Evolutionary conservation across 1,284 basidiomycete genomes (phyloP), one percentile per base, ranked within the genome.

Genomic region (Cryptococcus amylolentus): DNA sequence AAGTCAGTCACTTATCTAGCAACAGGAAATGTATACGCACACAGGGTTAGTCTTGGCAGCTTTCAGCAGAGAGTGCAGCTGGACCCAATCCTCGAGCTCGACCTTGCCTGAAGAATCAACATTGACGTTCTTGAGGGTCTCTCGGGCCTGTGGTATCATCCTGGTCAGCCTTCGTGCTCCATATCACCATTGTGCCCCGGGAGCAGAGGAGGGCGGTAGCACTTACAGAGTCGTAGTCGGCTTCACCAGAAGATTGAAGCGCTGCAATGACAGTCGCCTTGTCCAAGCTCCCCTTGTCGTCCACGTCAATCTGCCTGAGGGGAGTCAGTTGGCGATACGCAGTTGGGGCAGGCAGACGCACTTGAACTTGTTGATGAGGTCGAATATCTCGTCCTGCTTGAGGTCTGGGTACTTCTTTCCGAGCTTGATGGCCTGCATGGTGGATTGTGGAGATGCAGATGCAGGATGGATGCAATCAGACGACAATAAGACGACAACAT

Each of bases 51-150:
- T 60, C 66, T 76, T 75, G 20, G 64, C 62, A 10, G 63, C 58
- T 44, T 65, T 64, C 44, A 76, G 52, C 6, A 76, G 58, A 8
- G 72, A 73, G 58, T 76, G 72, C 20, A 76, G 60, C 39, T 87
- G 87, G 49, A 98, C 93, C 86, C 93, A 98, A 76, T 98, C 95
- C 66, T 98, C 96, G 57, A 98, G 81, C 78, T 98, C 96, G 57
- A 99, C 87, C 72, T 93, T 91, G 39, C 96, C 96, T 67, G 88
- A 91, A 7, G 95, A 88, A 73, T 98, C 95, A 44, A 98, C 85
- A 64, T 88, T 88, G 72, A 98, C 94, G 64, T 88, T 84, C 80
- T 99, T 99, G 74, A 99, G 81, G 0, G 94, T 97, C 77, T 83
- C 82, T 63, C 82, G 69, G 27, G 75, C 77, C 74, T 78, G 57